phyloP scores from a whole-genome alignment of 495 filamentous ascomycete species.

The Tuber aestivum region DNA sequence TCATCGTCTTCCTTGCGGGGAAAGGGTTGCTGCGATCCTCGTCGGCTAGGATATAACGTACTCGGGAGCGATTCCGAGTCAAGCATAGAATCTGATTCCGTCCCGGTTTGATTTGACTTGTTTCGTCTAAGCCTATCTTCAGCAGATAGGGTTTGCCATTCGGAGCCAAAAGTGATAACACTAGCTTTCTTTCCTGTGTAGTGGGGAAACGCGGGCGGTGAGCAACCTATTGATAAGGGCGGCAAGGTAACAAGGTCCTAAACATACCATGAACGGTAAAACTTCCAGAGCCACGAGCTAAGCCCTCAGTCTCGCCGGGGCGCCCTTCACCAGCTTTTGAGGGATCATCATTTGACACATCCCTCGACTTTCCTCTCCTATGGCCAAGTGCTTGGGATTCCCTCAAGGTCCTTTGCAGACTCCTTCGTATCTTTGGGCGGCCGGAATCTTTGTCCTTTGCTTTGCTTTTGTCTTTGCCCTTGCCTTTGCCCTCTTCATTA shows the following conservation, averaged over 20 bases:
- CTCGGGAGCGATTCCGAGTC: slow-evolving; percentile 32
- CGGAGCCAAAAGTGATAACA: slow-evolving; percentile 86
- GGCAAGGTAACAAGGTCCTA: slow-evolving; percentile 5
- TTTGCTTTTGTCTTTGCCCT: slow-evolving; percentile 42
- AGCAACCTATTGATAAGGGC: slow-evolving; percentile 8
- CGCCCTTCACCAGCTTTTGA: slow-evolving; percentile 57
- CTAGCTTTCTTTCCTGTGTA: slow-evolving; percentile 78
- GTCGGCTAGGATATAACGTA: slow-evolving; percentile 17
- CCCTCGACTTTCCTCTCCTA: slow-evolving; percentile 69
- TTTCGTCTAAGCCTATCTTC: slow-evolving; percentile 53
- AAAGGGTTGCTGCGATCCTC: slow-evolving; percentile 30
- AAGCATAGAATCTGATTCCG: slow-evolving; percentile 29
- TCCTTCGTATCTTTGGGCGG: slow-evolving; percentile 64
- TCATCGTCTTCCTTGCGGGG: slow-evolving; percentile 24
- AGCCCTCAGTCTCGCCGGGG: slow-evolving; percentile 56
- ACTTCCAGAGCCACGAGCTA: slow-evolving; percentile 71
- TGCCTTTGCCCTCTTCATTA: slow-evolving; percentile 25
- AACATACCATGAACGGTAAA: slow-evolving; percentile 76
- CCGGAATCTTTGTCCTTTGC: slow-evolving; percentile 49
- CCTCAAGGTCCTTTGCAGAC: slow-evolving; percentile 87
- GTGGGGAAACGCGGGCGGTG: slow-evolving; percentile 10
- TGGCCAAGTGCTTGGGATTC: slow-evolving; percentile 64
- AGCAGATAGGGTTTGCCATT: slow-evolving; percentile 73
- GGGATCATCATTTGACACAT: slow-evolving; percentile 58
- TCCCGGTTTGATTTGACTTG: slow-evolving; percentile 27